These are phyloP conservation scores for Blastocystis sp. DNA, from an alignment of 352 stramenopile species.

Conservation along the genomic window DNA sequence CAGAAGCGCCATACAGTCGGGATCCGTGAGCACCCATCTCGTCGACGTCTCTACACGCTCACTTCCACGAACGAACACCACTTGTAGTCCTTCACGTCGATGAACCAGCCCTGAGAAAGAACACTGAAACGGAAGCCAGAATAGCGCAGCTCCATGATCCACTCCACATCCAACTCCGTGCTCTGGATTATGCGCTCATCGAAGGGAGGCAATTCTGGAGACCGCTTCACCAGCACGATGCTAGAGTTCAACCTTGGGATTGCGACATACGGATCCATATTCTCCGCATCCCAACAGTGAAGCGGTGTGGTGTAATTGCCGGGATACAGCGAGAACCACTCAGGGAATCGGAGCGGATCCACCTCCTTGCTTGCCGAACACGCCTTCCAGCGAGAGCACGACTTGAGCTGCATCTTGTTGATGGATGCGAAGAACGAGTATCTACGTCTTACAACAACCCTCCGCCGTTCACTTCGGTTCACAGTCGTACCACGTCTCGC, in stretches of 20 bases:
- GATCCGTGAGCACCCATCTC: not conserved
- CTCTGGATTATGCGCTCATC: not conserved
- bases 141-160: constrained; percentile 14
- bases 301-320: not conserved
- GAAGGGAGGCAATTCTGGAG: not conserved
- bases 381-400: not conserved
- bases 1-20: not conserved
- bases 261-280: not conserved
- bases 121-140: not conserved
- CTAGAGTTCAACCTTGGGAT: not conserved
- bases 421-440: not conserved
- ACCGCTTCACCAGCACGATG: not conserved
- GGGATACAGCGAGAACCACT: constrained; percentile 22
- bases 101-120: constrained; percentile 25
- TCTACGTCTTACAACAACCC: not conserved
- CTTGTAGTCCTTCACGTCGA: not conserved
- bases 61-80: not conserved
- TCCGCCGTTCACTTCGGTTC: no score
- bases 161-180: constrained; percentile 1
- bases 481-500: constrained; percentile 24
- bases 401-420: constrained; percentile 2
- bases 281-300: not conserved
- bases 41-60: not conserved
- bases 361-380: not conserved
- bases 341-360: not conserved